Percentiles rank a stretch among this genome's conserved stretches.
Conservation (phyloP, 345 rosid genomes). For the Moricandia moricandioides region DNA sequence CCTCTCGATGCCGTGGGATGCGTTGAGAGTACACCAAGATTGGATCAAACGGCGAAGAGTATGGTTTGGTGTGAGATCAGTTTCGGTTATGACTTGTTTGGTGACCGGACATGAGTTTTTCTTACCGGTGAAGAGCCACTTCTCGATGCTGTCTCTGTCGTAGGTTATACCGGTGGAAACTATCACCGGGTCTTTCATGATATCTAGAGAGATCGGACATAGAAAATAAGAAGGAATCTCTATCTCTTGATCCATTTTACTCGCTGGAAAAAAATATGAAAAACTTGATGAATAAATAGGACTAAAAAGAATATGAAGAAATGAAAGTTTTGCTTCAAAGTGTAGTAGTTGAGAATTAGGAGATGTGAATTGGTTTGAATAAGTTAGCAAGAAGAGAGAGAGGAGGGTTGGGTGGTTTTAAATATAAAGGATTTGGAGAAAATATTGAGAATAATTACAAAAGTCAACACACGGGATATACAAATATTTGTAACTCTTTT, state of each 20-base stretch:
- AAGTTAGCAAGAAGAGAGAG: slow-evolving; percentile 30
- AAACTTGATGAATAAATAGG: background rate
- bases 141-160: slow-evolving; percentile 66
- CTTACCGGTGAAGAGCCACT: slow-evolving; percentile 59
- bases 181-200: slow-evolving; percentile 80
- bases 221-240: slow-evolving; percentile 62
- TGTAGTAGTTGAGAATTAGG: slow-evolving; percentile 29
- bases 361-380: slow-evolving; percentile 44
- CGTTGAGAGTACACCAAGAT: slow-evolving; percentile 92
- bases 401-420: slow-evolving; percentile 32
- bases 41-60: slow-evolving; percentile 85
- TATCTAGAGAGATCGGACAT: slow-evolving; percentile 73
- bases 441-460: slow-evolving; percentile 28
- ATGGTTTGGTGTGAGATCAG: slow-evolving; percentile 83
- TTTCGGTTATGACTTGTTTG: slow-evolving; percentile 53
- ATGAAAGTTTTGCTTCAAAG: background rate
- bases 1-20: slow-evolving; percentile 72
- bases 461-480: slow-evolving; percentile 66
- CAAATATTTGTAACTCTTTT: slow-evolving; percentile 16
- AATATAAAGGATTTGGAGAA: slow-evolving; percentile 32
- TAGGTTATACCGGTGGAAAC: slow-evolving; percentile 73
- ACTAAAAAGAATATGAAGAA: slow-evolving; percentile 2
- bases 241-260: slow-evolving; percentile 57
- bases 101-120: slow-evolving; percentile 69
- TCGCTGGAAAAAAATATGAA: background rate